Evolutionary conservation across 1,284 basidiomycete genomes (phyloP), one percentile per base, ranked within the genome.

Genomic region (Trametes versicolor): DNA sequence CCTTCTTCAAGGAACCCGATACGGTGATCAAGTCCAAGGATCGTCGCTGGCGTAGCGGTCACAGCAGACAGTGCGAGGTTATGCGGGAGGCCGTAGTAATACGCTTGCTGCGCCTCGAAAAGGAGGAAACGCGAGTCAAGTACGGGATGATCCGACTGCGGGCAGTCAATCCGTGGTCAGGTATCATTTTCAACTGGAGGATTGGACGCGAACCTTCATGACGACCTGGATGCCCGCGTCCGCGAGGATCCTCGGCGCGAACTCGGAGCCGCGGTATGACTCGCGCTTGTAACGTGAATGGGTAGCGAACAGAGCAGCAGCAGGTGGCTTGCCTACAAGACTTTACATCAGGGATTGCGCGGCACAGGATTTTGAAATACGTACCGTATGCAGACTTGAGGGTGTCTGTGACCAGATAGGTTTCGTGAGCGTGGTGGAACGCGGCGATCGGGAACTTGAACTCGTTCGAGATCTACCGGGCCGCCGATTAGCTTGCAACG

Each of bases 361-460:
- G 1, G 92, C 17, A 81, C 81, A 58, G 79, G 80, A 13, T 82
- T 85, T 85, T 56, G 12, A 41, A n/a, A 15, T 43, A 43, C 59
- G 19, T 63, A 74, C 75, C 78, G 58, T 90, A 95, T 10, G 91
- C 85, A 71, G 84, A 80, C 75, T 94, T 95, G 53, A 97, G 81
- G 2, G 94, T 78, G 48, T 89, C 88, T 0, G 94, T 92, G 19
- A 95, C 90, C 25, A 97, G 87, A 74, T 94, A 97, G 0, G 95
- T 88, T 75, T 95, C 93, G 70, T 90, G 88, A 0, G 95, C 94
- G 73, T 97, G 95, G 76, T 97, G 95, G 77, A 97, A 92, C 1
- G 90, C 89, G 1, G 93, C 89, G 60, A 95, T 85, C 5, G 88
- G 84, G 78, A 95, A 95, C 72, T 91, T 81, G 84, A 96, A 97